Conservation (phyloP, 768 basidiomycete species). For the Mycena chlorophos region DNA sequence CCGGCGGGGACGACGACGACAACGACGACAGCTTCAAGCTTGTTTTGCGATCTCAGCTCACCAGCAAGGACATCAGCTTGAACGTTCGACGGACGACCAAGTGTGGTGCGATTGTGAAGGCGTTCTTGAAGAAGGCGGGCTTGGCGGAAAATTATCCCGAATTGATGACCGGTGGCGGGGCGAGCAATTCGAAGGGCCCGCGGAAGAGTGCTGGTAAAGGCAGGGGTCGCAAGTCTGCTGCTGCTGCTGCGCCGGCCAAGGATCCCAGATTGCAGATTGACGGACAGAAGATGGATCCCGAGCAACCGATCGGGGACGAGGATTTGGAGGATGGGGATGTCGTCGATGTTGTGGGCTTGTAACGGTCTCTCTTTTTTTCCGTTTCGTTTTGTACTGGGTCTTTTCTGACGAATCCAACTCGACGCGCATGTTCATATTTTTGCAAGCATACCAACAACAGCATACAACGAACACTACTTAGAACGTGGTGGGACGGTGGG, state of each 20-base stretch:
- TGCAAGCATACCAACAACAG: too few species aligned
- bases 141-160: slow-evolving; percentile 54
- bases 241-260: slow-evolving; percentile 29
- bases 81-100: slow-evolving; percentile 75
- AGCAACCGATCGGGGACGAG: slow-evolving; percentile 59
- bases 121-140: slow-evolving; percentile 69
- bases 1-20: slow-evolving; percentile 42
- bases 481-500: slow-evolving; percentile 76
- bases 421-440: not conserved
- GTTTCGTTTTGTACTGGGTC: slow-evolving; percentile 32
- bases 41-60: slow-evolving; percentile 56
- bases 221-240: slow-evolving; percentile 30
- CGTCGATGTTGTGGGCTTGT: slow-evolving; percentile 71
- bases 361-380: not conserved
- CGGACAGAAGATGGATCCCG: slow-evolving; percentile 67
- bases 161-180: slow-evolving; percentile 28
- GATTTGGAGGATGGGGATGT: slow-evolving; percentile 81
- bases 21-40: slow-evolving; percentile 65
- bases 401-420: not conserved
- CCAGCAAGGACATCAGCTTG: slow-evolving; percentile 56
- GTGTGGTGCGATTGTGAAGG: slow-evolving; percentile 73
- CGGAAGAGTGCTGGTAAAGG: slow-evolving; percentile 28
- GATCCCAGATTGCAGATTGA: slow-evolving; percentile 62
- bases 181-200: slow-evolving; percentile 2
- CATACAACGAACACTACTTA: too few species aligned